Conservation (phyloP, 805 yeast species). For the Pichia eremophila region DNA sequence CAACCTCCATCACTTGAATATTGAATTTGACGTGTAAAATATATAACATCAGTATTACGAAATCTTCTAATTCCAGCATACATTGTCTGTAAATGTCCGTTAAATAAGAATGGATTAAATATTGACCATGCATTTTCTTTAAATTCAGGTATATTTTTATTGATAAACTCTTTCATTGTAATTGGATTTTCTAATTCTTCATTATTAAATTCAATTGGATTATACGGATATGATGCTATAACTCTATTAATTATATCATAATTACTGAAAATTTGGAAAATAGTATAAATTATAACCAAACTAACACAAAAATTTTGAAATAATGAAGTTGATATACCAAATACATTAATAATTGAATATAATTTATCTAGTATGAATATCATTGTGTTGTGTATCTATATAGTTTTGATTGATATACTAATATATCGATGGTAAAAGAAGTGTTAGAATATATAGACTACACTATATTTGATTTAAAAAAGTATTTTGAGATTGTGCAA, state of each 20-base stretch:
- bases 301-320: slow-evolving; percentile 8
- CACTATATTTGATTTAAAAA: no score
- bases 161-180: slow-evolving; percentile 18
- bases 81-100: slow-evolving; percentile 73
- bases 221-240: slow-evolving; percentile 9
- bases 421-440: no score
- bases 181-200: neutral
- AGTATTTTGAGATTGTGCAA: no score
- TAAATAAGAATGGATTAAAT: slow-evolving; percentile 54
- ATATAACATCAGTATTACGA: slow-evolving; percentile 42
- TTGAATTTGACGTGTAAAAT: slow-evolving; percentile 66
- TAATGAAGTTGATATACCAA: neutral
- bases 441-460: no score
- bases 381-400: neutral
- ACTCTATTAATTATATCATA: slow-evolving; percentile 8
- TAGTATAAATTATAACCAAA: slow-evolving; percentile 1
- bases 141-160: slow-evolving; percentile 32
- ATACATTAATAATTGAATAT: neutral
- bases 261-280: slow-evolving; percentile 1
- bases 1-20: slow-evolving; percentile 57
- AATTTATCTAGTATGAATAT: neutral
- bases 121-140: slow-evolving; percentile 39
- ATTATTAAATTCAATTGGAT: slow-evolving; percentile 5
- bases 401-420: neutral
- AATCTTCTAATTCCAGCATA: slow-evolving; percentile 50